These are phyloP conservation scores for Suhomyces bokatorum DNA, from an alignment of 1,139 yeast species.

Conservation along the genomic window DNA sequence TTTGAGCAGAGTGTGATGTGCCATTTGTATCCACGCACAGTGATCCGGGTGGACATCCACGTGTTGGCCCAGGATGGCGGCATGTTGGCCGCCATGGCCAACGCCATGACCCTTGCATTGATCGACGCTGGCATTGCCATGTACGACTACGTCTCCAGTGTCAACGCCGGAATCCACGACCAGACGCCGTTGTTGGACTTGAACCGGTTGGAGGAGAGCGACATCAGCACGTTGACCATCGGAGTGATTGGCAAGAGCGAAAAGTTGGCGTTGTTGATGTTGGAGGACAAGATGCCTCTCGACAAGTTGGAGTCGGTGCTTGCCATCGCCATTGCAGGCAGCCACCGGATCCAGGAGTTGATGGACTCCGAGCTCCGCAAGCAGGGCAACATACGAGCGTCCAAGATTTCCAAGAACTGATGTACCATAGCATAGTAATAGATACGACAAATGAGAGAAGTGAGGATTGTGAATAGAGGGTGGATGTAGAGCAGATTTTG, in stretches of 20 bases:
- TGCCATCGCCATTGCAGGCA: constrained; percentile 89
- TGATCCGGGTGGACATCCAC: constrained; percentile 69
- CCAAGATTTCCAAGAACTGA: constrained; percentile 22
- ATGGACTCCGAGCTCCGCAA: constrained; percentile 84
- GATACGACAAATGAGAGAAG: neutral
- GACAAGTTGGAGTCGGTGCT: constrained; percentile 76
- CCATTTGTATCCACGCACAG: constrained; percentile 79
- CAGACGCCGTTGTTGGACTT: constrained; percentile 78
- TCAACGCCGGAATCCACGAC: constrained; percentile 78
- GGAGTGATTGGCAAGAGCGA: constrained; percentile 85
- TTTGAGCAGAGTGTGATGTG: constrained; percentile 78
- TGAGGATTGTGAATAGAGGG: too few relatives aligned
- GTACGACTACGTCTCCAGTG: constrained; percentile 85
- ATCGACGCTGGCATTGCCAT: constrained; percentile 95
- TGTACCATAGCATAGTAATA: constrained; percentile 11
- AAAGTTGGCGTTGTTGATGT: constrained; percentile 68
- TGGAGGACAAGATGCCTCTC: constrained; percentile 84
- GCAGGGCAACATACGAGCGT: constrained; percentile 56
- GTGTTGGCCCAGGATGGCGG: constrained; percentile 93
- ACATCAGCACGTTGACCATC: constrained; percentile 75
- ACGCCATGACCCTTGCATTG: constrained; percentile 86
- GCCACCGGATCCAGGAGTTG: constrained; percentile 74
- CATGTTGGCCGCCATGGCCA: constrained; percentile 71
- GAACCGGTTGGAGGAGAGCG: constrained; percentile 78
- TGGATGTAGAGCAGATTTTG: too few relatives aligned